Evolutionary conservation across 768 basidiomycete species (phyloP).

Genomic region (Trametes coccinea): DNA sequence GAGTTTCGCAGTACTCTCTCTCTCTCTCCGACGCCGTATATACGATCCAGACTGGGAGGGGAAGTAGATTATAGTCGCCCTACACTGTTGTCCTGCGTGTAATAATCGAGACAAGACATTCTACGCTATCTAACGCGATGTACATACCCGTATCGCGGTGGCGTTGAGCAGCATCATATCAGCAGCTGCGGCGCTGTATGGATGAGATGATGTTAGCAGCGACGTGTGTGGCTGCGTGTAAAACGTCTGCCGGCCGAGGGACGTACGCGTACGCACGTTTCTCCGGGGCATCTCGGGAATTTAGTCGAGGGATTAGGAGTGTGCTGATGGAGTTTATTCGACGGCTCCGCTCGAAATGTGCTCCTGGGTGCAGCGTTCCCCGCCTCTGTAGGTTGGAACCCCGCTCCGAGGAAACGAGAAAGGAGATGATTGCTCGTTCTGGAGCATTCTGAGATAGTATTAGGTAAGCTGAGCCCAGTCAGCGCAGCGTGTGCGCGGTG

Average conservation of each 20-base stretch:
- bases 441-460: constrained; percentile 3
- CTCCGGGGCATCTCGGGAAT: no score
- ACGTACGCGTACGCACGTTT: constrained; percentile 3
- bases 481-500: neutral
- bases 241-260: constrained; percentile 11
- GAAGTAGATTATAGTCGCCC: no score
- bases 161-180: constrained; percentile 1
- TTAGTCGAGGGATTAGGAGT: no score
- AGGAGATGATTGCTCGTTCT: constrained; percentile 4
- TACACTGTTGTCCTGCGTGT: no score
- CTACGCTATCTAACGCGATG: no score
- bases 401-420: neutral
- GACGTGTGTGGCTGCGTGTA: constrained; percentile 12
- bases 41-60: no score
- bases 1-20: no score
- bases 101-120: no score
- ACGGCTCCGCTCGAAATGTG: no score
- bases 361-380: no score
- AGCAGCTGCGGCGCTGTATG: neutral
- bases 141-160: neutral
- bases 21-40: no score
- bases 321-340: no score
- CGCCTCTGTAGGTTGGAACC: neutral
- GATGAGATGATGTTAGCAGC: neutral
- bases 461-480: constrained; percentile 3